Conservation (phyloP, 2,329 filamentous ascomycete genomes). For the Phialocephala sp. region DNA sequence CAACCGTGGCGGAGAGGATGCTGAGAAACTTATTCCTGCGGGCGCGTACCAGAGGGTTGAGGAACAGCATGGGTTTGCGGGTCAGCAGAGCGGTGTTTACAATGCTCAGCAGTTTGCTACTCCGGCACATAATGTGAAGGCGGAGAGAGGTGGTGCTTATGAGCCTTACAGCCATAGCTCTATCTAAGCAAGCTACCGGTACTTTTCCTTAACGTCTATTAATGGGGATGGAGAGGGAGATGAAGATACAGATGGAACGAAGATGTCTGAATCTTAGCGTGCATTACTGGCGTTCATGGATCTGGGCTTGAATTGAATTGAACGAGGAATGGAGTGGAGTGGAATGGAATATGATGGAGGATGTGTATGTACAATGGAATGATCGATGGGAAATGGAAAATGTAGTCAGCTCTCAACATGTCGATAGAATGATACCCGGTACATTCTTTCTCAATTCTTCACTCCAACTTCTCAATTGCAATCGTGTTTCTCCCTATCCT, state of each 20-base stretch:
- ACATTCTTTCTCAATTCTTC: not conserved
- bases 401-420: not conserved
- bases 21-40: slow-evolving; percentile 39
- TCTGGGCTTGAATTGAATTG: not conserved
- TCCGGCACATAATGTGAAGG: slow-evolving; percentile 39
- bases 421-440: slow-evolving; percentile 10
- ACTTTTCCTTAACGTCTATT: slow-evolving; percentile 2
- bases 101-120: slow-evolving; percentile 45
- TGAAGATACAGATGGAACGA: slow-evolving; percentile 3
- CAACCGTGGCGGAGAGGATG: slow-evolving; percentile 33
- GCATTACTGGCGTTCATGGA: slow-evolving; percentile 7
- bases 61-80: slow-evolving; percentile 42
- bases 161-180: slow-evolving; percentile 66
- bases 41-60: slow-evolving; percentile 53
- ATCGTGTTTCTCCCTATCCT: slow-evolving; percentile 29
- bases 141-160: slow-evolving; percentile 56
- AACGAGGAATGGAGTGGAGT: not conserved
- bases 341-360: not conserved
- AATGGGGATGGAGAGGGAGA: not conserved
- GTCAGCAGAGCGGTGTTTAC: slow-evolving; percentile 48
- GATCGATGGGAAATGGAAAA: not conserved
- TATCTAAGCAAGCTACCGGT: slow-evolving; percentile 45
- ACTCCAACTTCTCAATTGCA: not conserved
- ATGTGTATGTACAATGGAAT: slow-evolving; percentile 5
- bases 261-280: slow-evolving; percentile 12